phyloP scores from a whole-genome alignment of 441 rosid genomes.

The Gossypium gossypioides region DNA sequence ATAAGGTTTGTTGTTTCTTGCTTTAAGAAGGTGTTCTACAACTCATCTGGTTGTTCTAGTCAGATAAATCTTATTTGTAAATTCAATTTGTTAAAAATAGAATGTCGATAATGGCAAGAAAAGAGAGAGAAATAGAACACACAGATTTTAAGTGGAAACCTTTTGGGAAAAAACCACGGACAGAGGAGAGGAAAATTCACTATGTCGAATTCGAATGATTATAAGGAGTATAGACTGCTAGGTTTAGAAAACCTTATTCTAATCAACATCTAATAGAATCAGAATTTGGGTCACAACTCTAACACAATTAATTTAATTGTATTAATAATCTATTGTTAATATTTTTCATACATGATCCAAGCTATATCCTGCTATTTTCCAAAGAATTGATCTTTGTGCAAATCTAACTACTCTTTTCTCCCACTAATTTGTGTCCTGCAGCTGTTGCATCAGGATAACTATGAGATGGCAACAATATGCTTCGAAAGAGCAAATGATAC shows the following conservation, averaged over 20 bases:
- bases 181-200: too few species aligned
- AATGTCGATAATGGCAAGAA: too few species aligned
- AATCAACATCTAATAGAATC: too few species aligned
- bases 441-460: slow-evolving; percentile 35
- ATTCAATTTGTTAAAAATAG: background rate
- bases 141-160: too few species aligned
- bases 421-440: slow-evolving; percentile 17
- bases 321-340: background rate
- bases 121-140: too few species aligned
- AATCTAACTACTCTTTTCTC: background rate
- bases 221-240: too few species aligned
- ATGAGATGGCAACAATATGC: slow-evolving; percentile 44
- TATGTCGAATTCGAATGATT: too few species aligned
- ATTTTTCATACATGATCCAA: background rate
- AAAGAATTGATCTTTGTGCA: background rate
- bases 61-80: background rate
- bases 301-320: background rate
- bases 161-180: too few species aligned
- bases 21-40: background rate
- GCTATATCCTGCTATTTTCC: background rate
- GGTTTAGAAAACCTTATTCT: too few species aligned
- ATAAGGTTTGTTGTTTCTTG: slow-evolving; percentile 29
- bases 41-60: background rate
- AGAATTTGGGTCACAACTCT: too few species aligned
- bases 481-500: slow-evolving; percentile 39